These are phyloP conservation scores for Picea abies DNA, from an alignment of 83 land plant genomes.

Conservation along the genomic window DNA sequence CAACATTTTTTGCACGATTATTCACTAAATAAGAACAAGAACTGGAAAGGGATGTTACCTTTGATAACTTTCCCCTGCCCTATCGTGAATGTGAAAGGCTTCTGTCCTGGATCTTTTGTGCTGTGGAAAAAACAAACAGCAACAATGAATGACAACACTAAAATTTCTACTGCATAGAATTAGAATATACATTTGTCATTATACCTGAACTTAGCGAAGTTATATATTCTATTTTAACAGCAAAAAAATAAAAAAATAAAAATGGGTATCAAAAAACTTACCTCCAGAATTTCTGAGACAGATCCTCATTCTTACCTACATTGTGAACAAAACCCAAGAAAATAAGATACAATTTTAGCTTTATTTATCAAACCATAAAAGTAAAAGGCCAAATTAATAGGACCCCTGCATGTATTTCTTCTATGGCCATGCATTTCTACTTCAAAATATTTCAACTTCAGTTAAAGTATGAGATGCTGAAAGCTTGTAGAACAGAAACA, in stretches of 20 bases:
- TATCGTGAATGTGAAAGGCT: slow-evolving; percentile 63
- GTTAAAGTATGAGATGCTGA: too few species aligned
- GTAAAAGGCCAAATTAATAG: too few species aligned
- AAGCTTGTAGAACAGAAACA: too few species aligned
- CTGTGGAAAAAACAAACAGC: slow-evolving; percentile 26
- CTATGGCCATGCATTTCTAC: too few species aligned
- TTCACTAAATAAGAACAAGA: background rate
- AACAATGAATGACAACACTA: slow-evolving; percentile 7
- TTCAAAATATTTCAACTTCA: too few species aligned
- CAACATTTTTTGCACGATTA: background rate
- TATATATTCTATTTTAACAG: background rate
- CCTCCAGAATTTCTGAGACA: slow-evolving; percentile 79
- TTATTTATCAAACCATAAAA: background rate
- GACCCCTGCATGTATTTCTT: too few species aligned
- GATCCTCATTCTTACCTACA: slow-evolving; percentile 69
- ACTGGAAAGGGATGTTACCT: slow-evolving; percentile 32
- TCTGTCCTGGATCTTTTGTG: slow-evolving; percentile 79
- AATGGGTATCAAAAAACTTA: slow-evolving; percentile 7
- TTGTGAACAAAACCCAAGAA: slow-evolving; percentile 1
- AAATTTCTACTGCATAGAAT: background rate
- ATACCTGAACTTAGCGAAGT: background rate
- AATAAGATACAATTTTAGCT: background rate
- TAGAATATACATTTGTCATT: background rate
- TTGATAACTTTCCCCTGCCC: slow-evolving; percentile 73
- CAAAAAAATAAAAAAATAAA: background rate